A percentile compares a stretch with the other conserved stretches of the same genome.
phyloP scores from a whole-genome alignment of 306 rosid species.

The Quercus variabilis region DNA sequence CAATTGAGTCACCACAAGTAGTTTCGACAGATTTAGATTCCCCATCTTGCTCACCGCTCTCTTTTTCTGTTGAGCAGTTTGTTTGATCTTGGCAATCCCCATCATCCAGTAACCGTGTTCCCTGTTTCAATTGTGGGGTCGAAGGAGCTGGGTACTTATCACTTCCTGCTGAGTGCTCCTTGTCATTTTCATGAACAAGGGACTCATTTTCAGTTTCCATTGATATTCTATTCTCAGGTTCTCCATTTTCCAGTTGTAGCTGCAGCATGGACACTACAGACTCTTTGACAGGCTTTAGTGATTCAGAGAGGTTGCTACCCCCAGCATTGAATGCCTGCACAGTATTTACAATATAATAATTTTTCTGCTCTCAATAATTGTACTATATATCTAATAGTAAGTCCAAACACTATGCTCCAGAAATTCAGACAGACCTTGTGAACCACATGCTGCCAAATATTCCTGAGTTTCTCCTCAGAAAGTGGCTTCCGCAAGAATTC shows the following conservation, averaged over 20 bases:
- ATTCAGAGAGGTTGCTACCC: constrained; percentile 39
- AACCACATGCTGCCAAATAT: constrained; percentile 99
- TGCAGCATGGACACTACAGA: constrained; percentile 51
- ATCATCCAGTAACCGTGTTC: constrained; percentile 64
- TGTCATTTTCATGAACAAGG: constrained; percentile 36
- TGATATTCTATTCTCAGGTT: constrained; percentile 22
- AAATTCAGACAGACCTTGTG: constrained; percentile 69
- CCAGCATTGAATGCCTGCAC: constrained; percentile 89
- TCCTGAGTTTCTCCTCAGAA: constrained; percentile 84
- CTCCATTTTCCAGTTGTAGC: constrained; percentile 41
- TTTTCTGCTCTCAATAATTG: constrained; percentile 5
- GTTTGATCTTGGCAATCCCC: constrained; percentile 89
- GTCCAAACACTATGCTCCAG: constrained; percentile 8
- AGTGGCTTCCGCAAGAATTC: constrained; percentile 89
- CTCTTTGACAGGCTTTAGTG: constrained; percentile 65
- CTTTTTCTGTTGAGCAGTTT: constrained; percentile 62
- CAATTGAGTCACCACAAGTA: constrained; percentile 42
- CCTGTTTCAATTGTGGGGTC: constrained; percentile 85
- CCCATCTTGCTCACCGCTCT: constrained; percentile 61
- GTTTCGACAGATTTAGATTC: constrained; percentile 83
- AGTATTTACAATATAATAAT: constrained; percentile 36
- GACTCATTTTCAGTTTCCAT: constrained; percentile 37
- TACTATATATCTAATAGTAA: not conserved
- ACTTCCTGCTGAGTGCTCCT: constrained; percentile 52
- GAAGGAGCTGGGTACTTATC: constrained; percentile 98